Evolutionary conservation across 768 basidiomycete genomes (phyloP).

Genomic region (Russula lepida): DNA sequence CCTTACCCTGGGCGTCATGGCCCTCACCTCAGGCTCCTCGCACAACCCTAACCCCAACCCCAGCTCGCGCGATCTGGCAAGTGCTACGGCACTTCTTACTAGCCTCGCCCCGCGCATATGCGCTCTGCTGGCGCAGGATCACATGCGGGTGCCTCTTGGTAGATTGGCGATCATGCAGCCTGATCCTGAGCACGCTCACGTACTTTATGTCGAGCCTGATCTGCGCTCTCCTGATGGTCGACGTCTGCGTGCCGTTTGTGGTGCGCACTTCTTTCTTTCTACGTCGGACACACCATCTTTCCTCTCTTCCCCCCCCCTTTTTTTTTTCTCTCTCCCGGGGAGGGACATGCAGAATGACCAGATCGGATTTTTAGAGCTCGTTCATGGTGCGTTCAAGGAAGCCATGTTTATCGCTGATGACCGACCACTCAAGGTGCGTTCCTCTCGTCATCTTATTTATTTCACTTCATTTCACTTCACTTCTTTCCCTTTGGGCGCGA

Average conservation of each 20-base stretch:
- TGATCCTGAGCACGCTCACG: conserved; percentile 38
- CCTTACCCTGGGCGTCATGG: conserved; percentile 69
- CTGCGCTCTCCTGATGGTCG: conserved; percentile 27
- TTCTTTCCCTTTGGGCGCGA: not conserved
- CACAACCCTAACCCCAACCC: not conserved
- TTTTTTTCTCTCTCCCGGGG: too few species aligned
- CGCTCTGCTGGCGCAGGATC: conserved; percentile 30
- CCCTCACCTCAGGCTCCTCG: conserved; percentile 28
- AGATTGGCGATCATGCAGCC: conserved; percentile 44
- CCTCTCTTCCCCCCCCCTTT: not conserved
- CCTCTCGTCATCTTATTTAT: not conserved
- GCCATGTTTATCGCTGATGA: conserved; percentile 30
- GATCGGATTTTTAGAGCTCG: conserved; percentile 24
- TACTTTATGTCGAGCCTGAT: conserved; percentile 48
- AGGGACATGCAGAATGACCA: not conserved
- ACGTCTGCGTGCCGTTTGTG: conserved; percentile 30
- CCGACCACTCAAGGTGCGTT: conserved; percentile 30
- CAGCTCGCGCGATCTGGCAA: conserved; percentile 17
- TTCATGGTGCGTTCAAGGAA: conserved; percentile 26
- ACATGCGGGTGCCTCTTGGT: conserved; percentile 37
- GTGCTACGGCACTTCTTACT: conserved; percentile 25
- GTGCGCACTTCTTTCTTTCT: not conserved
- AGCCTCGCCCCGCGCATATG: conserved; percentile 32
- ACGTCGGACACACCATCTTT: not conserved
- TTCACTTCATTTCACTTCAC: not conserved